Percentiles rank a stretch among this genome's conserved stretches.
These are phyloP conservation scores for Camelina neglecta DNA, from an alignment of 345 rosid genomes.

Conservation along the genomic window DNA sequence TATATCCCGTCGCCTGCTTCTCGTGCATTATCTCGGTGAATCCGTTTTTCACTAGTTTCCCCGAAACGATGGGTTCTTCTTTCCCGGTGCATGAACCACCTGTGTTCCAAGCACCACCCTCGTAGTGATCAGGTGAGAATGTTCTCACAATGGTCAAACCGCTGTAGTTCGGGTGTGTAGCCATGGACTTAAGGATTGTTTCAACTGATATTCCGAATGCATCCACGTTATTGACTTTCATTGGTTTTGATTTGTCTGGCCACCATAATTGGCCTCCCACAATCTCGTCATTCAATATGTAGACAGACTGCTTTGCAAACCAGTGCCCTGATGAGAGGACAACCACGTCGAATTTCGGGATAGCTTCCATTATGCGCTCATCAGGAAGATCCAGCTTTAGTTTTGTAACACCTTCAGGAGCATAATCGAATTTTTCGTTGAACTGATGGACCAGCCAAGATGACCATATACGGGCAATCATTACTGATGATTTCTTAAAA, in stretches of 20 bases:
- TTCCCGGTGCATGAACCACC: slow-evolving; percentile 99
- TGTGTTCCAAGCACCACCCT: slow-evolving; percentile 97
- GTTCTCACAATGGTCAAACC: slow-evolving; percentile 84
- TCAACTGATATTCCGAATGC: slow-evolving; percentile 91
- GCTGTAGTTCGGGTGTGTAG: slow-evolving; percentile 71
- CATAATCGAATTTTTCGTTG: slow-evolving; percentile 64
- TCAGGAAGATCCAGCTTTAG: slow-evolving; percentile 91
- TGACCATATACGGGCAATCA: slow-evolving; percentile 90
- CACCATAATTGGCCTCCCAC: slow-evolving; percentile 98
- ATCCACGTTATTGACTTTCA: slow-evolving; percentile 79
- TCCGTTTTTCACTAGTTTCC: slow-evolving; percentile 77
- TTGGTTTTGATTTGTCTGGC: slow-evolving; percentile 69
- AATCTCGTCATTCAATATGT: slow-evolving; percentile 76
- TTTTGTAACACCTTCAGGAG: slow-evolving; percentile 79
- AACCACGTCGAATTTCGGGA: slow-evolving; percentile 72
- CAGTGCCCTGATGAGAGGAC: slow-evolving; percentile 97
- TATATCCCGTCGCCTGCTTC: slow-evolving; percentile 78
- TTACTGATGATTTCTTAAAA: slow-evolving; percentile 72
- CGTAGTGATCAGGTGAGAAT: slow-evolving; percentile 96
- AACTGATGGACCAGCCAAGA: slow-evolving; percentile 91
- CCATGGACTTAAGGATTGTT: slow-evolving; percentile 71
- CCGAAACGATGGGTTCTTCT: slow-evolving; percentile 61
- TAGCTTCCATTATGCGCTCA: slow-evolving; percentile 66
- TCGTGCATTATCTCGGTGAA: slow-evolving; percentile 78
- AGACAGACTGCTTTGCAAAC: slow-evolving; percentile 95